Evolutionary conservation across 1,139 yeast species (phyloP).

Genomic region (Martiniozyma asiatica): DNA sequence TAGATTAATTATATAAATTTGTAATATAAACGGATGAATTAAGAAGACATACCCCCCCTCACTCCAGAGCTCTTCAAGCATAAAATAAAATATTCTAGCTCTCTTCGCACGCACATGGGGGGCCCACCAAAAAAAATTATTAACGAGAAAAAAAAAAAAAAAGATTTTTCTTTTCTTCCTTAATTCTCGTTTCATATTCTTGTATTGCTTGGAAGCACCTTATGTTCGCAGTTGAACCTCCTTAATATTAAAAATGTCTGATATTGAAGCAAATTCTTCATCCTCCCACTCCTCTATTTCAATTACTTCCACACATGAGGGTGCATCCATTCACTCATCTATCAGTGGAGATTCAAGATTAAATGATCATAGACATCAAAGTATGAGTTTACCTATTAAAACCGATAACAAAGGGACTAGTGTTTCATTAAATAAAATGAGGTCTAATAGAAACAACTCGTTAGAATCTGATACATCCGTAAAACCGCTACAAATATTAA

Average conservation of each 20-base stretch:
- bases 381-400: conserved; percentile 29
- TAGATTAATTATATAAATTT: no score
- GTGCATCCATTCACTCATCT: conserved; percentile 24
- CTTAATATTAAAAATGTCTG: conserved; percentile 28
- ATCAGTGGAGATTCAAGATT: conserved; percentile 34
- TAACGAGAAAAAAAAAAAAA: neutral
- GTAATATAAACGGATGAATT: no score
- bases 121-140: no score
- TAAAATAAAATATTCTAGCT: no score
- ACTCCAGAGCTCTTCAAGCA: no score
- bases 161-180: no score
- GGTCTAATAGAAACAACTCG: conserved; percentile 4
- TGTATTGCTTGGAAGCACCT: no score
- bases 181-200: no score
- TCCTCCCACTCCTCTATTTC: conserved; percentile 24
- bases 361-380: conserved; percentile 42
- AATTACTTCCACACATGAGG: conserved; percentile 20
- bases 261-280: conserved; percentile 24
- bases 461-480: conserved; percentile 3
- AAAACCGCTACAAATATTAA: conserved; percentile 1
- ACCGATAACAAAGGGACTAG: conserved; percentile 12
- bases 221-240: conserved; percentile 1
- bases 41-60: no score
- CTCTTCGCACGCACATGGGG: no score
- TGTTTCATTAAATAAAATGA: no score